Conservation (phyloP, 768 basidiomycete genomes). For the Suillus decipiens region DNA sequence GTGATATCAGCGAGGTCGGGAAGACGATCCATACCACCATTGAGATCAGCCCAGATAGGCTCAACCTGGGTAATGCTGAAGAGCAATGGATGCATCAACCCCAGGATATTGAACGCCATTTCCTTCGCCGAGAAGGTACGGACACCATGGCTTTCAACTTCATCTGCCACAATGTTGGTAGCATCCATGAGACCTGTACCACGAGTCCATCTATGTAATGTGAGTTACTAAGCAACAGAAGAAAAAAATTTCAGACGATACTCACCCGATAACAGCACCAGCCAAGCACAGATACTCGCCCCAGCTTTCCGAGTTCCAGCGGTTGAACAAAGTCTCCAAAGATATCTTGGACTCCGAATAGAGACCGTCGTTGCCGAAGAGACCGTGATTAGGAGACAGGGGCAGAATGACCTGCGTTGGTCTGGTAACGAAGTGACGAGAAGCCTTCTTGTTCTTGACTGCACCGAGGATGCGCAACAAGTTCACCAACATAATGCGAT, state of each 20-base stretch:
- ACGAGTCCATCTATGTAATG: conserved; percentile 79
- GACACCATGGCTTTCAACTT: conserved; percentile 89
- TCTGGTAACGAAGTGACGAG: conserved; percentile 92
- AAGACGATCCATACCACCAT: conserved; percentile 97
- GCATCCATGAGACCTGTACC: conserved; percentile 97
- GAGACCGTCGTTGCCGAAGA: conserved; percentile 96
- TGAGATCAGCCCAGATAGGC: conserved; percentile 98
- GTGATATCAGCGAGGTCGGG: conserved; percentile 94
- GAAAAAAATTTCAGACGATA: conserved; percentile 8
- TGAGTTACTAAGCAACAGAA: conserved; percentile 13
- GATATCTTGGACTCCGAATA: conserved; percentile 99
- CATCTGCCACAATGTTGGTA: conserved; percentile 92
- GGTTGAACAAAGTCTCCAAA: conserved; percentile 95
- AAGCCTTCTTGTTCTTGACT: conserved; percentile 98
- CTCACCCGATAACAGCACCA: conserved; percentile 96
- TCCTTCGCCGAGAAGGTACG: conserved; percentile 99
- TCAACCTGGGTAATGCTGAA: conserved; percentile 99
- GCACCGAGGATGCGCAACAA: conserved; percentile 94
- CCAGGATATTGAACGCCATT: conserved; percentile 99
- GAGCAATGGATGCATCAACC: conserved; percentile 97
- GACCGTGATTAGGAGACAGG: conserved; percentile 95
- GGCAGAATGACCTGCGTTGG: conserved; percentile 99
- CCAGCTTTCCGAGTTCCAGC: conserved; percentile 99
- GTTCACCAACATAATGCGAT: conserved; percentile 98
- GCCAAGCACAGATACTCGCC: conserved; percentile 98